Evolutionary conservation across 768 basidiomycete species (phyloP).

Genomic region (Leucocoprinus sp.): DNA sequence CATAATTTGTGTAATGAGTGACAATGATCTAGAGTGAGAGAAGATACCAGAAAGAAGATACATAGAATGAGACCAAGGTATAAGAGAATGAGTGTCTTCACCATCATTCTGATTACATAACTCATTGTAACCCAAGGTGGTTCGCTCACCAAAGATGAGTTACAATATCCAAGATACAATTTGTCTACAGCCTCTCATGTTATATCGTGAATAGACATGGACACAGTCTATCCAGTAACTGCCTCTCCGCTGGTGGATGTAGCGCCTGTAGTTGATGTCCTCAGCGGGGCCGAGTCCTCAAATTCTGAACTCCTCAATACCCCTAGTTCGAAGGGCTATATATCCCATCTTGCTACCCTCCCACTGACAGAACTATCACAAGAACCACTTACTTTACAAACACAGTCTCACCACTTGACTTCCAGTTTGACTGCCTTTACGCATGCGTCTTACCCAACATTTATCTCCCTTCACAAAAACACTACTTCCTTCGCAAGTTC

Average conservation of each 20-base stretch:
- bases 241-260: constrained; percentile 24
- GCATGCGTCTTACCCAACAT: constrained; percentile 85
- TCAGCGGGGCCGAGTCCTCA: constrained; percentile 20
- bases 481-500: constrained; percentile 68
- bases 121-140: too few relatives aligned
- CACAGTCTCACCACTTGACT: constrained; percentile 80
- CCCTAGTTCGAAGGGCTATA: constrained; percentile 40
- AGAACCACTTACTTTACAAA: constrained; percentile 70
- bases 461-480: constrained; percentile 79
- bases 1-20: too few relatives aligned
- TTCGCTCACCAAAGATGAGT: too few relatives aligned
- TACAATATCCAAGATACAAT: too few relatives aligned
- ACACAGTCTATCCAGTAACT: constrained; percentile 12
- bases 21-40: too few relatives aligned
- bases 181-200: too few relatives aligned
- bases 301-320: constrained; percentile 18
- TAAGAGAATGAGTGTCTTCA: too few relatives aligned
- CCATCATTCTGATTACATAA: too few relatives aligned
- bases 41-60: too few relatives aligned
- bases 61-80: too few relatives aligned
- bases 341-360: constrained; percentile 56
- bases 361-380: constrained; percentile 59
- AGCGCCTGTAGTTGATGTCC: constrained; percentile 24
- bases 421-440: constrained; percentile 86
- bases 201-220: too few relatives aligned